Percentiles rank a stretch among this genome's conserved stretches.
phyloP scores from a whole-genome alignment of 108 stramenopile species.

The Phaeodactylum tricornutum region DNA sequence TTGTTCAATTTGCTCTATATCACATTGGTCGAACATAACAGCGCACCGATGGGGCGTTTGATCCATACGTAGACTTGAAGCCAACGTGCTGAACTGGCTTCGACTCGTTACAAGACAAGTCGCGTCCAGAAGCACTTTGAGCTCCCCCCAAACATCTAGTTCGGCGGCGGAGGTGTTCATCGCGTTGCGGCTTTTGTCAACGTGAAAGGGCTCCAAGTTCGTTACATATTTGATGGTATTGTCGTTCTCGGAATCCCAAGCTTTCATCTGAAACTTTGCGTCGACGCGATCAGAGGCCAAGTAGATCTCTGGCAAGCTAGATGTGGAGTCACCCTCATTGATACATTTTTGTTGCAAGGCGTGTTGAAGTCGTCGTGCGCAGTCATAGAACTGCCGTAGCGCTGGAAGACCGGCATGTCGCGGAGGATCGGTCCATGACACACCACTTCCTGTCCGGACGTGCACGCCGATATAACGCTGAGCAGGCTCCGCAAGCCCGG shows the following conservation, averaged over 20 bases:
- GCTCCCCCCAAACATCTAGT: background rate
- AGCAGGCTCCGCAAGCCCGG: background rate
- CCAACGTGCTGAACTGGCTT: background rate
- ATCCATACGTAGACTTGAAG: background rate
- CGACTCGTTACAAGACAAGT: slow-evolving; percentile 3
- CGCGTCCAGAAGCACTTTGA: background rate
- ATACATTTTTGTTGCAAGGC: background rate
- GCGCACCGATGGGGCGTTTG: slow-evolving; percentile 3
- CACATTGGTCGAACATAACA: background rate
- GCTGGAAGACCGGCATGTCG: background rate
- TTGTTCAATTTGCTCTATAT: no score
- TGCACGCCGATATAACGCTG: background rate
- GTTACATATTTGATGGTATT: background rate
- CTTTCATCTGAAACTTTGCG: background rate
- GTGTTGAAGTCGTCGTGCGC: background rate
- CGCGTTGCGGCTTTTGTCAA: background rate
- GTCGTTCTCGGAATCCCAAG: background rate
- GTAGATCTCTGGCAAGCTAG: background rate
- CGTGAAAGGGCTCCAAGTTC: background rate
- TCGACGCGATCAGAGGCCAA: background rate
- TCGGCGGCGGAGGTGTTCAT: background rate
- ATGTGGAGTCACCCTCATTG: background rate
- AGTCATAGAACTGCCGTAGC: background rate
- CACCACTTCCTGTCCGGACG: background rate
- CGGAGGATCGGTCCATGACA: slow-evolving; percentile 1